Base-by-base conservation (phyloP, 139 green algal species). In the Asterochloris sp. region DNA sequence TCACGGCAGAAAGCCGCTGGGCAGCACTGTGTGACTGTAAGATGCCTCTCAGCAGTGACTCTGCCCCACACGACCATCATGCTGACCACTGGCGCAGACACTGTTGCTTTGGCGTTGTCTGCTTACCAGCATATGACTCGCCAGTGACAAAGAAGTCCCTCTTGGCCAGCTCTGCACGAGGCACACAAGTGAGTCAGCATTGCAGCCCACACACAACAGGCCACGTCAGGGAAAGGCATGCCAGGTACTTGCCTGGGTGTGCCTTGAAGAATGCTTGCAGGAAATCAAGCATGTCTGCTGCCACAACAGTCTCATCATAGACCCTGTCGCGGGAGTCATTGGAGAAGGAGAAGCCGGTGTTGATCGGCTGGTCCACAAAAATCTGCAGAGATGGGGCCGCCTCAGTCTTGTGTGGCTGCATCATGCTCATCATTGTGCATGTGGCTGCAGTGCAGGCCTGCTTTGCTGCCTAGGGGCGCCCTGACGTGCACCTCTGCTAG, bases 241-340 rank as follows among this genome's bases (percentile, higher is more conserved):
- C 73, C 21, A 29, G 21, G 73, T 78, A 19, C 11, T 47, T 0
- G 17, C n/a, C 26, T 78, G 26, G n/a, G 23, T 60, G 11, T 74
- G 61, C 80, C 61, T 92, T 84, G 26, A 95, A 91, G 74, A 98
- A 95, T 61, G 92, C 94, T 47, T 91, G 87, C 81, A 99, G 82
- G 85, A 99, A 99, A 83, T 98, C 93, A 47, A 97, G 91, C 94
- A 99, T 97, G 89, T 99, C 96, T 10, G 91, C 86, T 1, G 88
- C 89, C 24, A 99, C 96, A n/a, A 82, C 87, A 11, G 80, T 54
- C 84, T 97, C 93, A 73, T 91, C 84, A 84, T 89, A 91, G 82
- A 91, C 54, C 69, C 69, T 67, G 69, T 92, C 89, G 0, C 82
- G 76, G 10, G 82, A 38, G 24, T 89, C 86, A 78, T 91, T 38